phyloP scores from a whole-genome alignment of 176 grass and related monocot genomes.

The Otatea glauca region DNA sequence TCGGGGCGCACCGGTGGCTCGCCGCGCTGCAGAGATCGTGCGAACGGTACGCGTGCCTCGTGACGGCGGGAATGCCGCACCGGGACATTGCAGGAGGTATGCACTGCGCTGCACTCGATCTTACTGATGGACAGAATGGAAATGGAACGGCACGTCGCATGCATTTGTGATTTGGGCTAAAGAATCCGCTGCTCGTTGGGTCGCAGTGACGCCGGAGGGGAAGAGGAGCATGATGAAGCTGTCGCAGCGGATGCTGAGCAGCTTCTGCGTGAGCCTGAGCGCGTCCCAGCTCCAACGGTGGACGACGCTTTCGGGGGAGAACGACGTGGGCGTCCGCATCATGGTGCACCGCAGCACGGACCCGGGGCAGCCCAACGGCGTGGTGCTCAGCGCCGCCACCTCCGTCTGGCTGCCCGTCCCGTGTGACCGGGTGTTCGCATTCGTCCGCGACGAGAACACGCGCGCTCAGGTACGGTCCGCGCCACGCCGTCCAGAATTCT shows the following conservation, averaged over 20 bases:
- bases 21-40: conserved; percentile 73
- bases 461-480: conserved; percentile 65
- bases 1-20: conserved; percentile 83
- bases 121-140: not conserved
- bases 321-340: conserved; percentile 75
- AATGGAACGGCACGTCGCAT: not conserved
- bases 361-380: conserved; percentile 80
- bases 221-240: conserved; percentile 95
- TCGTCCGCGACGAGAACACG: conserved; percentile 73
- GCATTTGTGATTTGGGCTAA: not conserved
- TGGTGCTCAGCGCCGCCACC: conserved; percentile 85
- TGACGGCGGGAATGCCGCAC: conserved; percentile 52
- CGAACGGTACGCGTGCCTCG: conserved; percentile 73
- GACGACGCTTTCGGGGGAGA: conserved; percentile 70
- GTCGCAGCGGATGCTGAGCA: conserved; percentile 87
- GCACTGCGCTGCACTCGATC: not conserved
- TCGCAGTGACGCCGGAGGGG: conserved; percentile 71
- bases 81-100: conserved; percentile 64
- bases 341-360: conserved; percentile 75
- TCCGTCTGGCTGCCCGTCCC: conserved; percentile 76
- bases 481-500: not conserved
- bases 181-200: not conserved
- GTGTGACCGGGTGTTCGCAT: conserved; percentile 72
- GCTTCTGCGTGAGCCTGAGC: conserved; percentile 79
- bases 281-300: conserved; percentile 61